phyloP scores from a whole-genome alignment of 2,329 filamentous ascomycete species.

The Hawksworthiomyces lignivorus region DNA sequence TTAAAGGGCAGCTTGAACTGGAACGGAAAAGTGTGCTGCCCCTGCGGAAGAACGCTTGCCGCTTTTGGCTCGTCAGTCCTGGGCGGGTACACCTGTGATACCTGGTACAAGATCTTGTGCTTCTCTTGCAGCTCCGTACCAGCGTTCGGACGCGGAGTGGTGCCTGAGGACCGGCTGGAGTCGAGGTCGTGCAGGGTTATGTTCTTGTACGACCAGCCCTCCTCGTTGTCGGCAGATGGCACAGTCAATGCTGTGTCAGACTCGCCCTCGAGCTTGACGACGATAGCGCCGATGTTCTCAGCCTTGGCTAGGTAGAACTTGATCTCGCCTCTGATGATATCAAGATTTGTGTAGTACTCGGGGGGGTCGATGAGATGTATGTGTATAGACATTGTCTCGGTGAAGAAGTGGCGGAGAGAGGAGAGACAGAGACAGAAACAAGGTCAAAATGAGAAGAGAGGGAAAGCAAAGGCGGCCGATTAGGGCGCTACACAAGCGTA shows the following conservation, averaged over 20 bases:
- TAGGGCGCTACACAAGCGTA: too few species aligned
- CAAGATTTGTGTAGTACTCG: constrained; percentile 73
- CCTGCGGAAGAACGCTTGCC: constrained; percentile 51
- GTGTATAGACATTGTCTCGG: constrained; percentile 61
- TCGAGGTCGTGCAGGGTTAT: constrained; percentile 2
- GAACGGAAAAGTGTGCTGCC: constrained; percentile 71
- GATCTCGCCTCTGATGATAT: constrained; percentile 58
- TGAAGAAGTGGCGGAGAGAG: constrained; percentile 15
- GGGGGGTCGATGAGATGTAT: constrained; percentile 59
- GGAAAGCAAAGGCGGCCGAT: too few species aligned
- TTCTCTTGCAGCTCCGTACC: constrained; percentile 46
- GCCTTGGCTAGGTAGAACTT: constrained; percentile 52
- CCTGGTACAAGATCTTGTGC: constrained; percentile 69
- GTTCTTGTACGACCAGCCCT: constrained; percentile 11
- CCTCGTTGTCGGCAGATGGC: constrained; percentile 31
- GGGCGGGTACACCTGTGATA: constrained; percentile 65
- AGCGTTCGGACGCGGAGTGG: constrained; percentile 8
- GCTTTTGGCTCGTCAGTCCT: constrained; percentile 25
- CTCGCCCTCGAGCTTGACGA: constrained; percentile 80
- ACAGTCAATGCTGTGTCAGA: constrained; percentile 57
- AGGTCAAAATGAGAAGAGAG: background rate
- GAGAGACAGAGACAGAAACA: background rate
- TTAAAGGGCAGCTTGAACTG: constrained; percentile 72
- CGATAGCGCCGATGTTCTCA: constrained; percentile 63
- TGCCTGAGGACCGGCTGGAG: background rate